Conservation (phyloP, 495 filamentous ascomycete genomes). For the Xylaria flabelliformis region DNA sequence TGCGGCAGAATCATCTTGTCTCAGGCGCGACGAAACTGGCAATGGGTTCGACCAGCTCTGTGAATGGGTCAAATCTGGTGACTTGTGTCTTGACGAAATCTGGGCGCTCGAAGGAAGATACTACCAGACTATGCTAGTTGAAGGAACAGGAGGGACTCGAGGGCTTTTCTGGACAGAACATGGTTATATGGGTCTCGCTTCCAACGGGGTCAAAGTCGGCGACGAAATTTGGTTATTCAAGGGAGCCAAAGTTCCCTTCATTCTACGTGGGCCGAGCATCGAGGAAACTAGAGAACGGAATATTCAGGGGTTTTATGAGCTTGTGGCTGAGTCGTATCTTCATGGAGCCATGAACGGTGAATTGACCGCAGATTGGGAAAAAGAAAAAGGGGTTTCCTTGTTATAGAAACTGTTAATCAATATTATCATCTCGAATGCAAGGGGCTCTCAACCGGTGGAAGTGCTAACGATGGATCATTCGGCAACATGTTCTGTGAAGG, state of each 20-base stretch:
- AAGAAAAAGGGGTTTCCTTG: background rate
- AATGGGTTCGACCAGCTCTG: slow-evolving; percentile 5
- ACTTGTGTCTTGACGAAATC: background rate
- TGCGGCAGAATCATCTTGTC: slow-evolving; percentile 26
- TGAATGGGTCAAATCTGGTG: background rate
- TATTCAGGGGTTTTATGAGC: background rate
- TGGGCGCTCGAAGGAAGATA: slow-evolving; percentile 1
- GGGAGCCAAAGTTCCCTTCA: background rate
- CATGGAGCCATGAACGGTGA: slow-evolving; percentile 2
- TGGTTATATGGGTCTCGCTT: slow-evolving; percentile 2
- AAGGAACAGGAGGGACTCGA: slow-evolving; percentile 1
- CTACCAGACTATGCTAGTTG: background rate
- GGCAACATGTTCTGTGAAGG: too few relatives aligned
- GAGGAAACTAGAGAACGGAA: background rate
- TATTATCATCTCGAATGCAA: background rate
- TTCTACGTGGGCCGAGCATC: background rate
- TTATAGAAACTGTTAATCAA: background rate
- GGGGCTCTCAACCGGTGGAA: background rate
- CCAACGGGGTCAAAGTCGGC: background rate
- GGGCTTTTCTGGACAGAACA: slow-evolving; percentile 1
- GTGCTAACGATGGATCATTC: background rate
- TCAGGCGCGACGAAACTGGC: background rate
- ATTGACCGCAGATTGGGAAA: background rate
- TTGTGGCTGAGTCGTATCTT: background rate
- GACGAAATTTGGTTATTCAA: slow-evolving; percentile 4